A percentile compares a stretch with the other conserved stretches of the same genome.
Evolutionary conservation across 202 grass and related monocot species (phyloP).

Genomic region (Carex arenaria): DNA sequence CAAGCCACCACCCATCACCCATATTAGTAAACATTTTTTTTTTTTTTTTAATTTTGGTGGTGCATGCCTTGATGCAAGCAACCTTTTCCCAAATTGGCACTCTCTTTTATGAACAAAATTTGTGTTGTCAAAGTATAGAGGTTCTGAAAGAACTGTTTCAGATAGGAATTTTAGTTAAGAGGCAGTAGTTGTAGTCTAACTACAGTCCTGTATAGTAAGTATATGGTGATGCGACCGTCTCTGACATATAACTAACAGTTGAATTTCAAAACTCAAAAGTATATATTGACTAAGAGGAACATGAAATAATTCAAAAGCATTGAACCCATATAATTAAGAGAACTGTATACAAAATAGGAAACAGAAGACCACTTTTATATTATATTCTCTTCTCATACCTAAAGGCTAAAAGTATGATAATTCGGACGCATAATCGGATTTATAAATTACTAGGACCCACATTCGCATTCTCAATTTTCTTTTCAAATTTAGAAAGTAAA

Average conservation of each 20-base stretch:
- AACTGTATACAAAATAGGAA: background rate
- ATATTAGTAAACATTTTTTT: background rate
- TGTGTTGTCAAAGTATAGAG: background rate
- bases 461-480: background rate
- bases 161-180: background rate
- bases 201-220: background rate
- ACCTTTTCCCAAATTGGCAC: background rate
- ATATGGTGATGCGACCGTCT: background rate
- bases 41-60: background rate
- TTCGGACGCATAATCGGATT: background rate
- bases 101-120: background rate
- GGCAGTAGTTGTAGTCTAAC: background rate
- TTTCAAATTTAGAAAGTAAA: too few species aligned
- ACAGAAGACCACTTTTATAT: background rate
- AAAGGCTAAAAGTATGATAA: background rate
- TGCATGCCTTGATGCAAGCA: background rate
- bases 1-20: background rate
- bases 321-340: background rate
- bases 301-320: background rate
- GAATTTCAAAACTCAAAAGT: background rate
- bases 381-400: too few species aligned
- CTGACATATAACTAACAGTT: background rate
- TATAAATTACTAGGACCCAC: background rate
- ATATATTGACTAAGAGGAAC: background rate
- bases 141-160: background rate